A percentile compares a stretch with the other conserved stretches of the same genome.
These are phyloP conservation scores for Knoxia roxburghii DNA, from an alignment of 257 asterid species.

Conservation along the genomic window DNA sequence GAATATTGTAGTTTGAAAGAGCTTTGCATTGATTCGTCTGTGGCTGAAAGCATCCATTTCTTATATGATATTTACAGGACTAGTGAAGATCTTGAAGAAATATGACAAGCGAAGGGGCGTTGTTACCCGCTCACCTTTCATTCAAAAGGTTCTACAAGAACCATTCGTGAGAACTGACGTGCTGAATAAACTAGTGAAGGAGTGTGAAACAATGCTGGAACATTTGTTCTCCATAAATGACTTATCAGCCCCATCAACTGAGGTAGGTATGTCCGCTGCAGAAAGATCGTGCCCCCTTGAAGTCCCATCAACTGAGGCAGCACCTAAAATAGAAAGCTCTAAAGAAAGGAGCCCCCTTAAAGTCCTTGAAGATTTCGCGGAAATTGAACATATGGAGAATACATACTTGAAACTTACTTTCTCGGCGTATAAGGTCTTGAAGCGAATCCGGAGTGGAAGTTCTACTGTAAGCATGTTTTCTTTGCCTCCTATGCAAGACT, in stretches of 20 bases:
- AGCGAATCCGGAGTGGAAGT: slow-evolving; percentile 60
- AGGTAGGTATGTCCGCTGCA: slow-evolving; percentile 10
- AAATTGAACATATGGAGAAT: slow-evolving; percentile 51
- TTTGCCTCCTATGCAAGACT: slow-evolving; percentile 62
- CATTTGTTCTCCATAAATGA: slow-evolving; percentile 46
- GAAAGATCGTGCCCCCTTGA: too few relatives aligned
- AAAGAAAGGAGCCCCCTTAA: slow-evolving; percentile 22
- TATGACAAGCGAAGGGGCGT: slow-evolving; percentile 69
- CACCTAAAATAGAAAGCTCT: slow-evolving; percentile 10
- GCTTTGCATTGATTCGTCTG: background rate
- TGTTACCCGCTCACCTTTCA: slow-evolving; percentile 55
- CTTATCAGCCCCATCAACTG: slow-evolving; percentile 35
- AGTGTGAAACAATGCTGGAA: slow-evolving; percentile 55
- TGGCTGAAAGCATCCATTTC: background rate
- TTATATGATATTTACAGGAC: slow-evolving; percentile 37
- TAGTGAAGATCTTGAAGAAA: slow-evolving; percentile 74
- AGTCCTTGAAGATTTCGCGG: slow-evolving; percentile 52
- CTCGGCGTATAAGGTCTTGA: slow-evolving; percentile 55
- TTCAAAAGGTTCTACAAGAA: slow-evolving; percentile 55
- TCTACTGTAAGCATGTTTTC: slow-evolving; percentile 61
- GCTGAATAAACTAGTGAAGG: slow-evolving; percentile 49
- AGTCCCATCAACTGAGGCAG: slow-evolving; percentile 13
- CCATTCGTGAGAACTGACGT: slow-evolving; percentile 60
- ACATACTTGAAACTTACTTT: slow-evolving; percentile 50
- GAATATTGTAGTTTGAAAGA: background rate